These are phyloP conservation scores for Saksenaea oblongispora DNA, from an alignment of 371 early-diverging fungal species.

Conservation along the genomic window DNA sequence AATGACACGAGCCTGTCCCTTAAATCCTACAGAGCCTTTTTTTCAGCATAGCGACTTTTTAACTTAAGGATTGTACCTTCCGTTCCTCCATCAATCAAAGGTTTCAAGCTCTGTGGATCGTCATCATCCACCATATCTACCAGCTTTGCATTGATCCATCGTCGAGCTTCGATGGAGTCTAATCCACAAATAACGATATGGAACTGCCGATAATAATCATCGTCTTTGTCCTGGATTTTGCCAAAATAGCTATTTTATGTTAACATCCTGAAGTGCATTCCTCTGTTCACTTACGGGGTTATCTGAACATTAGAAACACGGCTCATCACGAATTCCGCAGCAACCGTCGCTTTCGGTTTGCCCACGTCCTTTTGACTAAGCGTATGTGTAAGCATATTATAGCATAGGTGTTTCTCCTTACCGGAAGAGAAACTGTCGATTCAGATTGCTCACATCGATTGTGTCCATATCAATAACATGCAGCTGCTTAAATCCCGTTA, in stretches of 20 bases:
- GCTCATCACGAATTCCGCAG: slow-evolving; percentile 83
- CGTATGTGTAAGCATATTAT: background rate
- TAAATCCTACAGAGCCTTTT: slow-evolving; percentile 56
- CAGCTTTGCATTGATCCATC: slow-evolving; percentile 92
- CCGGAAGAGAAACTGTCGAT: slow-evolving; percentile 96
- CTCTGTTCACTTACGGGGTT: slow-evolving; percentile 63
- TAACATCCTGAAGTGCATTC: background rate
- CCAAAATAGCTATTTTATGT: slow-evolving; percentile 57
- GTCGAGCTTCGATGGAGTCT: slow-evolving; percentile 90
- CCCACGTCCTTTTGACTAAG: slow-evolving; percentile 70
- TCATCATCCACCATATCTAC: slow-evolving; percentile 72
- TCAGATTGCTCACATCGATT: slow-evolving; percentile 96
- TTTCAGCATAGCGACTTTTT: no score
- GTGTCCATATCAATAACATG: slow-evolving; percentile 95
- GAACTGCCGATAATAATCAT: slow-evolving; percentile 85
- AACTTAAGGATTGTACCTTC: slow-evolving; percentile 59
- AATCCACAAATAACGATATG: slow-evolving; percentile 87
- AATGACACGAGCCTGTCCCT: slow-evolving; percentile 90
- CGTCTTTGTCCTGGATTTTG: slow-evolving; percentile 90
- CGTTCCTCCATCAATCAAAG: slow-evolving; percentile 93
- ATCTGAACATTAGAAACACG: slow-evolving; percentile 76
- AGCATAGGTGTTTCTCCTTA: slow-evolving; percentile 7
- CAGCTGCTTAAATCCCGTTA: slow-evolving; percentile 83
- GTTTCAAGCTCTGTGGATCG: slow-evolving; percentile 67
- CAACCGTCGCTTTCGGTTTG: slow-evolving; percentile 75